phyloP scores from a whole-genome alignment of 192 early-diverging fungal species.

The Phlyctochytrium bullatum region DNA sequence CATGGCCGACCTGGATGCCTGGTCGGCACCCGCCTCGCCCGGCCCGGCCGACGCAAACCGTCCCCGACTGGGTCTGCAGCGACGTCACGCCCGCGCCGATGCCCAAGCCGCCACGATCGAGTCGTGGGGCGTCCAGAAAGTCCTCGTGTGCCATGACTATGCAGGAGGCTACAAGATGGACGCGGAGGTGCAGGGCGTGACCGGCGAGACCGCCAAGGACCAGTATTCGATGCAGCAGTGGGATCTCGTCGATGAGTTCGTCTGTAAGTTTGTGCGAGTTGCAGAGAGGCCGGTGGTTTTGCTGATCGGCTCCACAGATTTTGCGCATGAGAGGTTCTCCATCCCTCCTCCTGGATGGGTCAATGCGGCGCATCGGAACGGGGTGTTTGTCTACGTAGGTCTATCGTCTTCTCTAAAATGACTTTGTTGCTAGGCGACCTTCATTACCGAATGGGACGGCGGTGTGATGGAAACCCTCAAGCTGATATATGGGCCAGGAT shows the following conservation, averaged over 20 bases:
- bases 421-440: no score
- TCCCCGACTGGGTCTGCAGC: no score
- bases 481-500: constrained; percentile 53
- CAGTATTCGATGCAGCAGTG: constrained; percentile 61
- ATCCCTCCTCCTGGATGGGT: constrained; percentile 65
- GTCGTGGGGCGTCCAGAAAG: no score
- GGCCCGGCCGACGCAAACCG: no score
- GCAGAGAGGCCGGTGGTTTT: not conserved
- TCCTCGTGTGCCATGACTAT: constrained; percentile 66
- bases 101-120: constrained; percentile 10
- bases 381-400: constrained; percentile 47
- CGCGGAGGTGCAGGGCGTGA: constrained; percentile 39
- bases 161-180: constrained; percentile 60
- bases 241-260: constrained; percentile 61
- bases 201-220: constrained; percentile 18
- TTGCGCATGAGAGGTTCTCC: constrained; percentile 55
- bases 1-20: no score
- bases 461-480: constrained; percentile 50
- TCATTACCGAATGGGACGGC: constrained; percentile 44
- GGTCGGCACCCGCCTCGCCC: no score
- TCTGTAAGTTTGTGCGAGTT: no score
- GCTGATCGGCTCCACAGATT: no score
- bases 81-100: no score
- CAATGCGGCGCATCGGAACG: constrained; percentile 62
- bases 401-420: no score